Evolutionary conservation across 768 basidiomycete genomes (phyloP).

Genomic region (Clavulina sp.): DNA sequence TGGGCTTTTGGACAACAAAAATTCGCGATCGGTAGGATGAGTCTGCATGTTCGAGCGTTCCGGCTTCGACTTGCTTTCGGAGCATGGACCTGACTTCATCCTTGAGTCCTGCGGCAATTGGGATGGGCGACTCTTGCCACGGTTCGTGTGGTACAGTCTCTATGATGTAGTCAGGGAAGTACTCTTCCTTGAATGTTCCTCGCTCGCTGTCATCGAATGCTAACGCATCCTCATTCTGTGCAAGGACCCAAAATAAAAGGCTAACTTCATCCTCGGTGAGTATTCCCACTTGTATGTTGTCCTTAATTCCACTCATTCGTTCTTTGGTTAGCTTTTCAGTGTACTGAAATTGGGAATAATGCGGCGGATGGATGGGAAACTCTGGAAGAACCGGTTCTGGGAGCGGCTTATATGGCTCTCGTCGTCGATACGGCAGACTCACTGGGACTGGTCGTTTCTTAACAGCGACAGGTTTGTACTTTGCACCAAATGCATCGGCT

Average conservation of each 20-base stretch:
- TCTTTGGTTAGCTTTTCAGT: background rate
- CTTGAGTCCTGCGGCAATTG: conserved; percentile 19
- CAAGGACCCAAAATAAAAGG: background rate
- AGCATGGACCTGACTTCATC: conserved; percentile 21
- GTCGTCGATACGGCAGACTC: background rate
- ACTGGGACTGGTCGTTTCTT: background rate
- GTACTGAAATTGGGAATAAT: background rate
- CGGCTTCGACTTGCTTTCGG: conserved; percentile 21
- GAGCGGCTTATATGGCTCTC: background rate
- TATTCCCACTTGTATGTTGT: background rate
- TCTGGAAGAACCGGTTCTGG: background rate
- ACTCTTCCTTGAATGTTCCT: conserved; percentile 14
- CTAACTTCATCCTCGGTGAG: background rate
- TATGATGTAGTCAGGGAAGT: conserved; percentile 19
- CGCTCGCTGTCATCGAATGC: conserved; percentile 14
- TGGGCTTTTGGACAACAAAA: conserved; percentile 23
- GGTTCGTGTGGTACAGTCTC: conserved; percentile 23
- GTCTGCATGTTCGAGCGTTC: conserved; percentile 26
- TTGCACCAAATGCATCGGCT: background rate
- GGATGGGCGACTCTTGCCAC: conserved; percentile 20
- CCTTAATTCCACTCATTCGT: background rate
- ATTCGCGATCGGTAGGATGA: conserved; percentile 24
- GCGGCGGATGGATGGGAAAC: background rate
- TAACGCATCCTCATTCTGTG: conserved; percentile 10
- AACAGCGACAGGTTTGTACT: background rate